Percentiles rank a stretch among this genome's conserved stretches.
phyloP scores from a whole-genome alignment of 345 rosid species.

The Noccaea caerulescens region DNA sequence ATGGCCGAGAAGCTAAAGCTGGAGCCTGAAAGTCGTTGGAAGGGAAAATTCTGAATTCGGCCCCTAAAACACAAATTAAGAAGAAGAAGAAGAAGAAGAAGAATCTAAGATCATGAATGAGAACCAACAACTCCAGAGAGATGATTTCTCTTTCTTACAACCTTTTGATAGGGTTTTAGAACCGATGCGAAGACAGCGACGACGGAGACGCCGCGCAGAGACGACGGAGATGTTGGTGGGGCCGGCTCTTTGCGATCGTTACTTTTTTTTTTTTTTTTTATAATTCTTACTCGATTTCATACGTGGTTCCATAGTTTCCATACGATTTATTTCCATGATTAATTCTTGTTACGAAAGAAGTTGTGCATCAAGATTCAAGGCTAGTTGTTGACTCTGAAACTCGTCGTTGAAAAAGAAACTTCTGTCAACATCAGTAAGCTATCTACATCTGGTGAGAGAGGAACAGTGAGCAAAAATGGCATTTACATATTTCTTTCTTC shows the following conservation, averaged over 20 bases:
- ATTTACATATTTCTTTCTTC: slow-evolving; percentile 62
- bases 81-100: slow-evolving; percentile 4
- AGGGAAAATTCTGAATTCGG: neutral
- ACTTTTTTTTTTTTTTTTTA: neutral
- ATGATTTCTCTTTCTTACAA: neutral
- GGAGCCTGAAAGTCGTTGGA: neutral
- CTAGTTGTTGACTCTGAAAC: neutral
- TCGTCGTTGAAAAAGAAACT: neutral
- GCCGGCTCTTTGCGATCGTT: neutral
- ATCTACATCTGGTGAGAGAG: slow-evolving; percentile 20
- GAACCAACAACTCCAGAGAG: neutral
- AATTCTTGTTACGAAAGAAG: neutral
- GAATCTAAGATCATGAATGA: slow-evolving; percentile 7
- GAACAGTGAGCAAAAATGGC: slow-evolving; percentile 36
- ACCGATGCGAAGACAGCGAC: neutral
- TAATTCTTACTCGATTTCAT: neutral
- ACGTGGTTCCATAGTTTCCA: slow-evolving; percentile 20
- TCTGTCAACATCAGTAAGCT: neutral
- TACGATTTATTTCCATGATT: neutral
- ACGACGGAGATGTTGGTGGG: slow-evolving; percentile 10
- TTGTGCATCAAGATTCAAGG: neutral
- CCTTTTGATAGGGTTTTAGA: neutral
- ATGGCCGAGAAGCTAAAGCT: slow-evolving; percentile 35
- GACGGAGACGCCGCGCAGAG: slow-evolving; percentile 1
- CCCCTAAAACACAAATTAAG: neutral